These are phyloP conservation scores for Pulicaria dysenterica DNA, from an alignment of 129 eudicot genomes.

Conservation along the genomic window DNA sequence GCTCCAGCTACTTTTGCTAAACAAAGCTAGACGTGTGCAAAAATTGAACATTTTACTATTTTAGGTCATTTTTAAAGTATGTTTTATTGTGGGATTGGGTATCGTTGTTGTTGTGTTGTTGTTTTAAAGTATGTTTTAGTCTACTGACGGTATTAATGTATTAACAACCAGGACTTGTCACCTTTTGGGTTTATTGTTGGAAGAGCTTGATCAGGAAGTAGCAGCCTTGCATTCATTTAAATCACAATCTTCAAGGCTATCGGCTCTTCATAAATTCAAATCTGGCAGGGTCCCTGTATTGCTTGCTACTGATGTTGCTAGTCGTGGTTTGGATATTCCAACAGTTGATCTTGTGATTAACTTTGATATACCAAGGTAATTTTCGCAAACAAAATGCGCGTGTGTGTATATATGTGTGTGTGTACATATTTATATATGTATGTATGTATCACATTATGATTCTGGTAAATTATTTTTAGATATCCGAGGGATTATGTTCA, in stretches of 20 bases:
- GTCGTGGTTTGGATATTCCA: conserved; percentile 92
- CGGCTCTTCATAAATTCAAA: conserved; percentile 82
- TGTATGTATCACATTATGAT: neutral
- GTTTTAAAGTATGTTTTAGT: neutral
- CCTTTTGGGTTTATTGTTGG: conserved; percentile 62
- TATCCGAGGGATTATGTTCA: conserved; percentile 82
- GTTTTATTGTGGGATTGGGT: too few relatives aligned
- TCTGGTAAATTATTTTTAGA: conserved; percentile 36
- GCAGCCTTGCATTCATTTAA: conserved; percentile 77
- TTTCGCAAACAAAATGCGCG: neutral
- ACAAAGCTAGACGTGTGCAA: neutral
- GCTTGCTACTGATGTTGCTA: conserved; percentile 89
- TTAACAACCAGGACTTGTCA: conserved; percentile 67
- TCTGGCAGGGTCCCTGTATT: conserved; percentile 75
- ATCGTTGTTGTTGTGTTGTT: too few relatives aligned
- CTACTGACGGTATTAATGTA: conserved; percentile 43
- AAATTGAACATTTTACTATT: conserved; percentile 20
- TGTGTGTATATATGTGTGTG: too few relatives aligned
- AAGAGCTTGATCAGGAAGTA: conserved; percentile 75
- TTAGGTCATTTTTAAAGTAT: too few relatives aligned
- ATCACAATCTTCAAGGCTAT: conserved; percentile 80
- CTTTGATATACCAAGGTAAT: conserved; percentile 88
- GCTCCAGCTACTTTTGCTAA: neutral
- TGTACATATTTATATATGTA: neutral
- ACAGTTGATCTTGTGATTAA: conserved; percentile 92